Evolutionary conservation across 306 rosid genomes (phyloP).

Genomic region (Hippophae rhamnoides): DNA sequence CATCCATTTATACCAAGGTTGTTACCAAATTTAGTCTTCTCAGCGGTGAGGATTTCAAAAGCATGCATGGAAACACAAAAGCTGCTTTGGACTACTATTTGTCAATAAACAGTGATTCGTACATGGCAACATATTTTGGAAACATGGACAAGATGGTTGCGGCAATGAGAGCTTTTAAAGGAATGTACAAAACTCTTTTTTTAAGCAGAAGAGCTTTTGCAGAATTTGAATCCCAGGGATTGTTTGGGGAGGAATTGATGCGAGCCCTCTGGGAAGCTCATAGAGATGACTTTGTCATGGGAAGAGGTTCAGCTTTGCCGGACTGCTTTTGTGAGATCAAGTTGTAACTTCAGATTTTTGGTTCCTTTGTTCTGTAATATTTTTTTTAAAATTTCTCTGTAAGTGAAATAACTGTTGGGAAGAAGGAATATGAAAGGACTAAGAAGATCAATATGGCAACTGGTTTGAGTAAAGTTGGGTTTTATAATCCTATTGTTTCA

Average conservation of each 20-base stretch:
- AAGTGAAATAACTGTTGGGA: too few species aligned
- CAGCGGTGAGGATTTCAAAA: constrained; percentile 62
- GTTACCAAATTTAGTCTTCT: constrained; percentile 74
- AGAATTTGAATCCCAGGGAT: constrained; percentile 48
- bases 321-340: constrained; percentile 86
- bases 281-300: constrained; percentile 58
- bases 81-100: constrained; percentile 80
- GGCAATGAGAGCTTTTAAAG: constrained; percentile 77
- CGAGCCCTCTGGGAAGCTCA: constrained; percentile 63
- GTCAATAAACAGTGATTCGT: constrained; percentile 79
- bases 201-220: constrained; percentile 74
- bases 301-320: constrained; percentile 76
- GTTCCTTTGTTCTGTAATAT: neutral
- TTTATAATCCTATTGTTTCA: too few species aligned
- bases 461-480: too few species aligned
- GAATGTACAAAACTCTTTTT: constrained; percentile 61
- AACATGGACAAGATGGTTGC: constrained; percentile 98
- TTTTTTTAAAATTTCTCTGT: too few species aligned
- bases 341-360: constrained; percentile 33
- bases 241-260: constrained; percentile 45
- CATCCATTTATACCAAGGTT: constrained; percentile 46
- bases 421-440: too few species aligned
- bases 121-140: constrained; percentile 83
- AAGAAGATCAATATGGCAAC: too few species aligned
- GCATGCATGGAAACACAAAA: constrained; percentile 94